Evolutionary conservation across 2,329 filamentous ascomycete genomes (phyloP).

Genomic region (Aspergillus jensenii): DNA sequence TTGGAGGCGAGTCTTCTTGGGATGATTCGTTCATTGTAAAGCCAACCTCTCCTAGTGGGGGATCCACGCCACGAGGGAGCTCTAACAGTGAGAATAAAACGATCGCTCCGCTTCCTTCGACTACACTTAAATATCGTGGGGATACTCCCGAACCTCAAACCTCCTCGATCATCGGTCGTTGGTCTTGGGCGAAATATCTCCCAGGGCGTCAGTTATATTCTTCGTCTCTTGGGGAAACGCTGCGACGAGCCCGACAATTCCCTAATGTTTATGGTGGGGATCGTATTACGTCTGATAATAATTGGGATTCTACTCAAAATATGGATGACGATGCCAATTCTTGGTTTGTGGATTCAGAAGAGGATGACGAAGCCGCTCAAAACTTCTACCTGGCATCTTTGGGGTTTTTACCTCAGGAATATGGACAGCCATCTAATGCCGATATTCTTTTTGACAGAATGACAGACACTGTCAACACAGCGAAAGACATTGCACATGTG

Average conservation of each 20-base stretch:
- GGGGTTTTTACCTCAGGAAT: conserved; percentile 85
- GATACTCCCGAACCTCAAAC: conserved; percentile 66
- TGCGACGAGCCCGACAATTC: conserved; percentile 66
- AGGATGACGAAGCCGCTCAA: conserved; percentile 57
- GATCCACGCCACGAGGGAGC: conserved; percentile 57
- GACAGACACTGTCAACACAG: conserved; percentile 72
- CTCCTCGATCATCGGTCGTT: conserved; percentile 30
- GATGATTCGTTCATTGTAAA: conserved; percentile 87
- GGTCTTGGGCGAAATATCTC: conserved; percentile 41
- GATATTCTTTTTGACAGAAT: conserved; percentile 71
- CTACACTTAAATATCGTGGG: conserved; percentile 79
- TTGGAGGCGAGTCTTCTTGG: conserved; percentile 62
- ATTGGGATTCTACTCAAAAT: conserved; percentile 41
- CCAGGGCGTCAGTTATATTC: conserved; percentile 61
- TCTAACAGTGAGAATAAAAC: conserved; percentile 71
- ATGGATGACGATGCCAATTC: conserved; percentile 22
- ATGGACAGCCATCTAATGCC: conserved; percentile 62
- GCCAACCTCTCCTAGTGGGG: conserved; percentile 52
- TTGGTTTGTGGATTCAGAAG: conserved; percentile 35
- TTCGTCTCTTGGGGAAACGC: conserved; percentile 73
- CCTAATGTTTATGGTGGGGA: conserved; percentile 65
- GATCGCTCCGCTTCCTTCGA: conserved; percentile 84
- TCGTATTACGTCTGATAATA: conserved; percentile 50
- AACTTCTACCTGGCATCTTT: conserved; percentile 77
- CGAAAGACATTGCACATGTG: conserved; percentile 63